Base-by-base conservation (phyloP, 257 asterid genomes). In the Petunia axillaris region DNA sequence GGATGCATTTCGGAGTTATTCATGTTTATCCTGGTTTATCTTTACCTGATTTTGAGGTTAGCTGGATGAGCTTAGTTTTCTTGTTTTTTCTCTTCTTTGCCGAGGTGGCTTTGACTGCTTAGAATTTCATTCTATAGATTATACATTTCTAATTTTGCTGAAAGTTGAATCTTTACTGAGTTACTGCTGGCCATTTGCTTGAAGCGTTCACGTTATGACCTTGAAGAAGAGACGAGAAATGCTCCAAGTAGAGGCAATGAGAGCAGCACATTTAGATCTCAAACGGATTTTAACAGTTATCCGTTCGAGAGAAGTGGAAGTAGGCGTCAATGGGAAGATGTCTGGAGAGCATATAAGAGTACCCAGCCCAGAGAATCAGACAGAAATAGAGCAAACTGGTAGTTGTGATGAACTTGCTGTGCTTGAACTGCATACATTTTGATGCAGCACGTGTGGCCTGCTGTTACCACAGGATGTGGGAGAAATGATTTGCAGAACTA, bases 131-230 rank as follows among this genome's bases (percentile, higher is more conserved):
- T 41, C 5, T 48, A 7, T 37, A 13, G 16, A 48, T 46, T 82
- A 2, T 16, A 41, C 38, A 46, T 37, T 35, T 67, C 57, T 64
- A 10, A 11, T 6, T 14, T n/a, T 8, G 11, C 46, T 55, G 53
- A 78, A 63, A 44, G 38, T 55, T 64, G 38, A 38, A 35, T 36
- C 40, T 63, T 76, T 73, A 59, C 66, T 78, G 76, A 62, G 80
- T 66, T 40, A 80, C 70, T 89, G 58, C 66, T 83, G 25, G 25
- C 25, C 25, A 77, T 75, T 81, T 46, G 73, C 64, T 63, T 89
- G 85, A 85, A 94, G 98, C 93, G 95, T 55, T 85, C 93, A 58
- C 91, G 84, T 44, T 91, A 90, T 83, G 98, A 94, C 87, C 79
- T 87, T 62, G 98, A 91, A 85, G 98, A 91, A 85, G 98, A 91